Evolutionary conservation across 805 yeast genomes (phyloP).

Genomic region (Suhomyces sp.): DNA sequence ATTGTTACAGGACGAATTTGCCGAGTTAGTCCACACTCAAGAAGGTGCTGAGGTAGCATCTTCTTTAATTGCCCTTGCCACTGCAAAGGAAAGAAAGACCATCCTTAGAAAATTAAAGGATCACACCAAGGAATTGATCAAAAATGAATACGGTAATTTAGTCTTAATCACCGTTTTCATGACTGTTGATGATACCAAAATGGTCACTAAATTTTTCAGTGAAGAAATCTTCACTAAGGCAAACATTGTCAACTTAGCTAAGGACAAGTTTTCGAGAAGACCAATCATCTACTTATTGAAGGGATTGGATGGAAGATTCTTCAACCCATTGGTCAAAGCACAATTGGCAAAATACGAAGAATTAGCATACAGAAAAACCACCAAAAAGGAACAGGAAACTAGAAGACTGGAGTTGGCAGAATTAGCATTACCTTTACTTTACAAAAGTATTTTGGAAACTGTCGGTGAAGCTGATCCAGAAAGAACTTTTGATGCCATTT

Average conservation of each 20-base stretch:
- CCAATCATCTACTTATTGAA: conserved; percentile 79
- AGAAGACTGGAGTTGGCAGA: conserved; percentile 70
- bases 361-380: conserved; percentile 57
- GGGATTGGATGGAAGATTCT: conserved; percentile 79
- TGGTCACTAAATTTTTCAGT: conserved; percentile 70
- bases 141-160: conserved; percentile 81
- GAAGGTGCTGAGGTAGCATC: conserved; percentile 94
- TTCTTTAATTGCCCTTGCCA: conserved; percentile 73
- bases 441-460: conserved; percentile 46
- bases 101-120: conserved; percentile 70
- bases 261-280: conserved; percentile 80
- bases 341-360: conserved; percentile 61
- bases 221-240: conserved; percentile 53
- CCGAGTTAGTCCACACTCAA: conserved; percentile 91
- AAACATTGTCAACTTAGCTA: conserved; percentile 52
- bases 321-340: conserved; percentile 65
- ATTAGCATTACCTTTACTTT: conserved; percentile 64
- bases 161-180: conserved; percentile 77
- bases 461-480: conserved; percentile 28
- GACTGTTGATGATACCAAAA: conserved; percentile 92
- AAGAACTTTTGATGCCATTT: conserved; percentile 46
- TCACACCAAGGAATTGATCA: conserved; percentile 73
- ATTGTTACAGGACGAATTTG: conserved; percentile 79
- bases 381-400: conserved; percentile 79
- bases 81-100: conserved; percentile 87